Conservation (phyloP, 2,329 filamentous ascomycete species). For the Colletotrichum scovillei region DNA sequence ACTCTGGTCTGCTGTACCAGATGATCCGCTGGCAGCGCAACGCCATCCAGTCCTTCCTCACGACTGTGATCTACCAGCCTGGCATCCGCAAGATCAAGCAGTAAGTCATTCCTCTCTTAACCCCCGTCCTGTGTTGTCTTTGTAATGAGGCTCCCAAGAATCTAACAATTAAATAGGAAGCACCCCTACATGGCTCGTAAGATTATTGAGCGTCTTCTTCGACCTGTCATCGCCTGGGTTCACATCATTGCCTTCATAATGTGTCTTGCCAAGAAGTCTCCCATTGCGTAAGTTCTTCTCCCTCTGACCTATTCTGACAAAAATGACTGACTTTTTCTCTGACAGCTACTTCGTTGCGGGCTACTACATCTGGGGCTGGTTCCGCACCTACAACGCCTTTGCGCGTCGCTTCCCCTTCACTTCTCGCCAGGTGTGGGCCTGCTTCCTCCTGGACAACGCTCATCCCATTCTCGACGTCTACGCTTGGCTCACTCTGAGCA, state of each 20-base stretch:
- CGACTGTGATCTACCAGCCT: conserved; percentile 1
- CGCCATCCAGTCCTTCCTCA: conserved; percentile 27
- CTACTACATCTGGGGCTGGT: conserved; percentile 29
- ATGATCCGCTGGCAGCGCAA: conserved; percentile 41
- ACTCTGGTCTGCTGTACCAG: conserved; percentile 37
- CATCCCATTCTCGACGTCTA: conserved; percentile 29
- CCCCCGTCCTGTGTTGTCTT: too few relatives aligned
- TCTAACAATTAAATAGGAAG: not conserved
- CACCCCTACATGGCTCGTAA: conserved; percentile 35
- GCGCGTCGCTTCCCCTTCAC: conserved; percentile 23
- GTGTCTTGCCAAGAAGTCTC: conserved; percentile 3
- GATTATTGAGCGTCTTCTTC: conserved; percentile 31
- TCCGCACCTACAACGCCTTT: conserved; percentile 13
- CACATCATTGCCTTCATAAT: conserved; percentile 23
- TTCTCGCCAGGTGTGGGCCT: conserved; percentile 15
- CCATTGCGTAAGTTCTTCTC: conserved; percentile 7
- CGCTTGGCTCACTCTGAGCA: conserved; percentile 24
- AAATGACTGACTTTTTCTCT: not conserved
- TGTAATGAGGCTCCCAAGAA: not conserved
- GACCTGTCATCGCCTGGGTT: conserved; percentile 15
- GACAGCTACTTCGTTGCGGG: conserved; percentile 7
- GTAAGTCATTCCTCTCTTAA: not conserved
- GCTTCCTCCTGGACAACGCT: conserved; percentile 28
- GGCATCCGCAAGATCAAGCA: conserved; percentile 16
- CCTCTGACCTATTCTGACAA: too few relatives aligned